These are phyloP conservation scores for Pestalotiopsis sp. DNA, from an alignment of 2,329 filamentous ascomycete genomes.

Conservation along the genomic window DNA sequence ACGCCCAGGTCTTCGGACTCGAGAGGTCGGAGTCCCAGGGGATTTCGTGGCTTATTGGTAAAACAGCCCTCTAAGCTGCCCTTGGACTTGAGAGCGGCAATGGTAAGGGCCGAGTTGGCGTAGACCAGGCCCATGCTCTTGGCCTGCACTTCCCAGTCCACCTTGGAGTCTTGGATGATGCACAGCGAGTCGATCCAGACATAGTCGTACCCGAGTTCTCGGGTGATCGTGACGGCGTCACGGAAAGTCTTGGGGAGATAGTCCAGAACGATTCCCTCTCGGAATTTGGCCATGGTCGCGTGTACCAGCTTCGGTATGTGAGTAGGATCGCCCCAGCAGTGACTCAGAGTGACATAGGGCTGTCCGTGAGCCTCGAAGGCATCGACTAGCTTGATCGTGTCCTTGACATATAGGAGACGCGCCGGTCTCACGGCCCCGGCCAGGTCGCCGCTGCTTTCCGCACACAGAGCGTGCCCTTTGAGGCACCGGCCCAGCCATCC, in stretches of 20 bases:
- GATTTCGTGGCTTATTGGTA: background rate
- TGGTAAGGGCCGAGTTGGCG: background rate
- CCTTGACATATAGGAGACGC: conserved; percentile 1
- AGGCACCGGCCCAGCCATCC: conserved; percentile 3
- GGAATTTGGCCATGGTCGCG: background rate
- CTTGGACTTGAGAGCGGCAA: background rate
- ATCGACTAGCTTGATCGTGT: conserved; percentile 10
- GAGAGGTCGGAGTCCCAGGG: conserved; percentile 5
- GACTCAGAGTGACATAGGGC: background rate
- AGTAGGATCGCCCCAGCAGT: background rate
- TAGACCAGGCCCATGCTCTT: background rate
- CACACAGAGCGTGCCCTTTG: background rate
- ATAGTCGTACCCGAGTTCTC: background rate
- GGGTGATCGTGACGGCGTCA: background rate
- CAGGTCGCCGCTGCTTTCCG: conserved; percentile 1
- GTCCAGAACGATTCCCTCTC: background rate
- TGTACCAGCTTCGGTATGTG: background rate
- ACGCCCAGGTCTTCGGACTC: background rate
- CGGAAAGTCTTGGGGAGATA: background rate
- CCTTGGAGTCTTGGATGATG: background rate
- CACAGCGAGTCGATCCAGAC: background rate
- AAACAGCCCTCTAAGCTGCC: background rate
- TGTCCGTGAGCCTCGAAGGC: background rate
- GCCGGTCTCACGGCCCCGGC: conserved; percentile 1
- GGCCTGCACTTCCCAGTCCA: background rate